Evolutionary conservation across 179 eudicot species (phyloP), one percentile per base, ranked within the genome.

Genomic region (Carnegiea gigantea): DNA sequence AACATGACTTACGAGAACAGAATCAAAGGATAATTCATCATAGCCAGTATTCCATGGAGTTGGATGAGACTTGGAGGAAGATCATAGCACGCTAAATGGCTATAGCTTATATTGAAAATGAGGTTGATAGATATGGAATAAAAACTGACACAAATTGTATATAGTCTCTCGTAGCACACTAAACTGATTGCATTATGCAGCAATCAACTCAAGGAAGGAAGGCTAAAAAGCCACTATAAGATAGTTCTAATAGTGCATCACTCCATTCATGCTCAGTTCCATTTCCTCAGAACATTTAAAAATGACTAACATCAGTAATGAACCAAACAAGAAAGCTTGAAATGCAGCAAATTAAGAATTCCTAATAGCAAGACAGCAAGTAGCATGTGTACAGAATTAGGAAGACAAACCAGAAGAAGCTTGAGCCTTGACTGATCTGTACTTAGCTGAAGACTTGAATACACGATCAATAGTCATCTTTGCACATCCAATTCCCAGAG

Each of bases 351-450:
- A 70, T 13, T 0, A 33, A 70, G 43, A 36, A 70, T 18, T 70
- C 46, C 73, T 15, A 30, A 17, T n/a, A 9, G 1, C 18, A 10
- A 28, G 18, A 65, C 38, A 65, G 33, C 36, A 65, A 26, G 24
- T 78, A 59, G 86, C 90, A 53, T 82, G 15, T 9, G 8, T 11
- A 57, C 62, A 57, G 62, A 57, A 57, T 57, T 57, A 57, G 21
- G 62, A 57, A 20, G 62, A 57, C 62, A 57, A 57, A 93, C 98
- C 97, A 84, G 84, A 86, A 86, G 89, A 21, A 82, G 85, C 90
- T 86, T 89, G 95, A 82, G 89, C 86, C 67, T 75, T 89, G 90
- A 90, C 82, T 86, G 91, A 88, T 94, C 93, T 90, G 53, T 87
- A 80, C 89, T 88, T 93, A 70, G 89, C 81, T 18, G 93, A 80